Evolutionary conservation across 1,284 basidiomycete genomes (phyloP).

Genomic region (Athelia sp.): DNA sequence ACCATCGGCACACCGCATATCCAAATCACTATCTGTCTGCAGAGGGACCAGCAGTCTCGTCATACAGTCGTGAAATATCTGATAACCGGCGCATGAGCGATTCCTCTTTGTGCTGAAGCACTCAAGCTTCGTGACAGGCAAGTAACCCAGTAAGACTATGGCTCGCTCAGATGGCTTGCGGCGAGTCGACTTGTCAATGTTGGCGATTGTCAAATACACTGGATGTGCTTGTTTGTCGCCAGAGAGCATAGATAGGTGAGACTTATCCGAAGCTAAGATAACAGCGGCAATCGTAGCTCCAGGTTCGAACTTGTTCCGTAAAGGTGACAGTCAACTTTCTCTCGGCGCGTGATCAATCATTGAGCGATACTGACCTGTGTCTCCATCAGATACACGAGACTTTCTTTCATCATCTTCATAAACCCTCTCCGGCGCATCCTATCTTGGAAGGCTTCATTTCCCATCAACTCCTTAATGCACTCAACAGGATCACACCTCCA

Average conservation of each 20-base stretch:
- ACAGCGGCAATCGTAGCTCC: constrained; percentile 27
- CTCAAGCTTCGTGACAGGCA: constrained; percentile 2
- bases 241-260: constrained; percentile 26
- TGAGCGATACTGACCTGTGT: constrained; percentile 14
- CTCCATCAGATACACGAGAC: constrained; percentile 11
- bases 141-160: constrained; percentile 13
- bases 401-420: constrained; percentile 10
- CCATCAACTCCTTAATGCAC: constrained; percentile 21
- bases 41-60: constrained; percentile 8
- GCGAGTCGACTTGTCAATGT: constrained; percentile 11
- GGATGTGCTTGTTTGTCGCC: constrained; percentile 32
- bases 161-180: constrained; percentile 5
- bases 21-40: constrained; percentile 4
- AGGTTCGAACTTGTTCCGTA: constrained; percentile 19
- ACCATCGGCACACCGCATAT: constrained; percentile 11
- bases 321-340: neutral
- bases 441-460: constrained; percentile 19
- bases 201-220: constrained; percentile 20
- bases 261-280: constrained; percentile 36
- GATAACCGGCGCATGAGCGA: constrained; percentile 12
- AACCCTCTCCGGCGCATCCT: constrained; percentile 13
- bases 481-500: constrained; percentile 20
- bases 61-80: constrained; percentile 16
- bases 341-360: neutral
- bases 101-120: constrained; percentile 8